Evolutionary conservation across 164 flowering plant species (phyloP).

Genomic region (Vitis rupestris): DNA sequence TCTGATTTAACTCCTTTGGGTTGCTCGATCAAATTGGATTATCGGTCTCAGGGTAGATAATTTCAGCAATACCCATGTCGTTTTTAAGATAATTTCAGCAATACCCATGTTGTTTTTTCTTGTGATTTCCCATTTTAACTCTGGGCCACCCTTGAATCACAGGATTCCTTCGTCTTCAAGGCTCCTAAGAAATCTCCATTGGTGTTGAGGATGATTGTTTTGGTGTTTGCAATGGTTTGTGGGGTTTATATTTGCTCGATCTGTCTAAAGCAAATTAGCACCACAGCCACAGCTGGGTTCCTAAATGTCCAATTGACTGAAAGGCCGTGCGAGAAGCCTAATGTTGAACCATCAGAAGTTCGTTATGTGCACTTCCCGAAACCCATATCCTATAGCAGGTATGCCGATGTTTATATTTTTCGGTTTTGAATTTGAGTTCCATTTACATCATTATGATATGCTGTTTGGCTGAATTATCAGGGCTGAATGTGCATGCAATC

Average conservation of each 20-base stretch:
- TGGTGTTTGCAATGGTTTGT: slow-evolving; percentile 46
- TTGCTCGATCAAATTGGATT: neutral
- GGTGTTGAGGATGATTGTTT: slow-evolving; percentile 44
- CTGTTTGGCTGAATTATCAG: slow-evolving; percentile 15
- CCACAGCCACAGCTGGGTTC: slow-evolving; percentile 17
- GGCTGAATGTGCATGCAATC: slow-evolving; percentile 58
- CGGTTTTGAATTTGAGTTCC: neutral
- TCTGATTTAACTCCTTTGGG: neutral
- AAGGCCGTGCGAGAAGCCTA: slow-evolving; percentile 31
- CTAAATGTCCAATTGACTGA: slow-evolving; percentile 22
- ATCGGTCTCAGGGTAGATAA: neutral
- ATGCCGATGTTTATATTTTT: neutral
- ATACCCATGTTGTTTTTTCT: neutral
- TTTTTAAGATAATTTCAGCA: neutral
- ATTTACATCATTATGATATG: neutral
- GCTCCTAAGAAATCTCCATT: slow-evolving; percentile 49
- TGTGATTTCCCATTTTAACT: neutral
- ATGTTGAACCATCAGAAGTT: slow-evolving; percentile 35
- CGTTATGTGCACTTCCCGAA: slow-evolving; percentile 50
- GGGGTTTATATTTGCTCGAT: slow-evolving; percentile 49
- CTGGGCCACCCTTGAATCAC: slow-evolving; percentile 9
- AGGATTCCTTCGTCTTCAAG: slow-evolving; percentile 38
- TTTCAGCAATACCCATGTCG: neutral
- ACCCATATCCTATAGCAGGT: slow-evolving; percentile 47
- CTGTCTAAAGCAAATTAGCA: slow-evolving; percentile 43